Percentiles rank a stretch among this genome's conserved stretches.
phyloP scores from a whole-genome alignment of 2,329 filamentous ascomycete genomes.

The Beauveria rudraprayagi region DNA sequence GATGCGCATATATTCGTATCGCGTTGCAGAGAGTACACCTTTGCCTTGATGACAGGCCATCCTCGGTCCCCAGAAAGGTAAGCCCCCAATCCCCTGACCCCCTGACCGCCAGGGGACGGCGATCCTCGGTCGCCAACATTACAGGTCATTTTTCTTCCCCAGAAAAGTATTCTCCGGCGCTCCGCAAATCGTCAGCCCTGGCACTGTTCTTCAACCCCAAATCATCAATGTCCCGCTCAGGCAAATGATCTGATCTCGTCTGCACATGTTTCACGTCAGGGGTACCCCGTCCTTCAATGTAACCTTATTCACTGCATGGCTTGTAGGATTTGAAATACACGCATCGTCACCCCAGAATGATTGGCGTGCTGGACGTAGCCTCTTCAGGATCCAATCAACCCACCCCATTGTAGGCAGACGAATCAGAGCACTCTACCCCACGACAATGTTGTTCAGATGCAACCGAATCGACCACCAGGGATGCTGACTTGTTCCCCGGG shows the following conservation, averaged over 20 bases:
- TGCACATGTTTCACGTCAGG: neutral
- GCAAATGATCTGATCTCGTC: neutral
- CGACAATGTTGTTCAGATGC: neutral
- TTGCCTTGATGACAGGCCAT: neutral
- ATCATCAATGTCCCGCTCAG: neutral
- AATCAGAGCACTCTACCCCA: neutral
- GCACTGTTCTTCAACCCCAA: neutral
- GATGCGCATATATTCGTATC: neutral
- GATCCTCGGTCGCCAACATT: neutral
- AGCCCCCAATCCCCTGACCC: too few relatives aligned
- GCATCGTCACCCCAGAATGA: neutral
- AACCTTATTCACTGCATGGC: neutral
- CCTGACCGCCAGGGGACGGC: neutral
- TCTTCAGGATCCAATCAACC: neutral
- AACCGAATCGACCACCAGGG: neutral
- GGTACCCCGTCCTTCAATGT: neutral
- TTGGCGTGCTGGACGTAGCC: neutral
- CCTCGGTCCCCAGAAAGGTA: neutral
- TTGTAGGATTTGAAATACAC: neutral
- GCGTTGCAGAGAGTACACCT: neutral
- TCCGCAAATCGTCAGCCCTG: neutral
- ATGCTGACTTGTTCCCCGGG: neutral
- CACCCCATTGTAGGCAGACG: neutral
- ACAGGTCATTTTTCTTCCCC: neutral
- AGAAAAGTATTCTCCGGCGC: neutral